Percentiles rank a stretch among this genome's conserved stretches.
Conservation (phyloP, 2,329 filamentous ascomycete species). For the Fusarium cicatricum region DNA sequence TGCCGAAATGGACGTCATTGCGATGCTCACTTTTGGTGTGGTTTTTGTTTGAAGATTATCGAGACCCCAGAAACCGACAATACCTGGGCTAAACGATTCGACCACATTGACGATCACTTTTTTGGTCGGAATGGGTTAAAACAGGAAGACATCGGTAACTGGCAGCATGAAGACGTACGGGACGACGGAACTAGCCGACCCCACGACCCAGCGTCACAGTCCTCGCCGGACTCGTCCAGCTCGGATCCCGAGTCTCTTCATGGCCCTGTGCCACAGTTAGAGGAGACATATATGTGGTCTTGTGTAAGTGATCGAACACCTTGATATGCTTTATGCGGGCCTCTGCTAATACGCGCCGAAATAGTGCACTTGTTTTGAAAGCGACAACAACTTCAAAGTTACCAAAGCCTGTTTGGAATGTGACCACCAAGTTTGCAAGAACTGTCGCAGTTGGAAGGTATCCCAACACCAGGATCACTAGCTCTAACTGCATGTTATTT, state of each 20-base stretch:
- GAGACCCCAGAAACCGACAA: slow-evolving; percentile 53
- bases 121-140: slow-evolving; percentile 57
- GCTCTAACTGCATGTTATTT: neutral
- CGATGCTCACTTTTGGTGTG: slow-evolving; percentile 82
- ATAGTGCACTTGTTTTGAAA: slow-evolving; percentile 33
- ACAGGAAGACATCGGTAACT: slow-evolving; percentile 60
- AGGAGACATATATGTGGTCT: slow-evolving; percentile 40
- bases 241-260: slow-evolving; percentile 8
- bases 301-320: slow-evolving; percentile 41
- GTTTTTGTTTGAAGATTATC: slow-evolving; percentile 74
- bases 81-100: slow-evolving; percentile 64
- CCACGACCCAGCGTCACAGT: neutral
- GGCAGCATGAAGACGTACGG: slow-evolving; percentile 53
- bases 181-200: neutral
- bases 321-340: neutral
- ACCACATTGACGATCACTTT: slow-evolving; percentile 82
- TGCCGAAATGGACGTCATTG: slow-evolving; percentile 71
- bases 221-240: slow-evolving; percentile 6
- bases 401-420: slow-evolving; percentile 11
- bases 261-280: slow-evolving; percentile 11
- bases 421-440: slow-evolving; percentile 17
- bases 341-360: slow-evolving; percentile 9
- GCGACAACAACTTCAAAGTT: slow-evolving; percentile 9
- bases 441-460: slow-evolving; percentile 10
- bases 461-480: slow-evolving; percentile 1